A percentile compares a stretch with the other conserved stretches of the same genome.
Evolutionary conservation across 2,329 filamentous ascomycete species (phyloP).

Genomic region (Myriosclerotinia curreyana): DNA sequence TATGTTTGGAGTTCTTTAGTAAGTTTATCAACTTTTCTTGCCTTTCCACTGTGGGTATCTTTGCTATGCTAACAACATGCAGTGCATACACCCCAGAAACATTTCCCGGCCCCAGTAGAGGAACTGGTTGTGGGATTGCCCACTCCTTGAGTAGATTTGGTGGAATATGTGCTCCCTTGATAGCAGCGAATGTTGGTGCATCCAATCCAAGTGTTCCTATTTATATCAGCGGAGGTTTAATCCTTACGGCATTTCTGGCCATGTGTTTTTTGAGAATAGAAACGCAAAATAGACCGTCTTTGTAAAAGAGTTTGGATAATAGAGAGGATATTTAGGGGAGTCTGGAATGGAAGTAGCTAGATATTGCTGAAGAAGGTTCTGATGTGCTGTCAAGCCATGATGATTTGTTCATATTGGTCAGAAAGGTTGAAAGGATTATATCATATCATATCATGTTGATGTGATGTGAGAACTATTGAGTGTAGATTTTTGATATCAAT

Average conservation of each 20-base stretch:
- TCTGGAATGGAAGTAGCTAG: not conserved
- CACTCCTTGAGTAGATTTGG: conserved; percentile 68
- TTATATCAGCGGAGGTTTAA: conserved; percentile 55
- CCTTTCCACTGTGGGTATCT: not conserved
- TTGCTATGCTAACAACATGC: conserved; percentile 5
- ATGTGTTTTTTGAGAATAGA: conserved; percentile 62
- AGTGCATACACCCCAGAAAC: conserved; percentile 71
- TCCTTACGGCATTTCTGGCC: conserved; percentile 56
- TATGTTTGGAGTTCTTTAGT: conserved; percentile 72
- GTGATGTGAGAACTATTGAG: not conserved
- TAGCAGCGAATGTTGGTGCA: conserved; percentile 52
- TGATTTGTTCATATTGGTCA: no score
- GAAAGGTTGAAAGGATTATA: no score
- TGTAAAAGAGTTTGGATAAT: conserved; percentile 41
- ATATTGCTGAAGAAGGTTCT: not conserved
- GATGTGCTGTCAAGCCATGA: no score
- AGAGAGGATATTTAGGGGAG: not conserved
- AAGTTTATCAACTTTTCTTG: not conserved
- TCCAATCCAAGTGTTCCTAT: conserved; percentile 54
- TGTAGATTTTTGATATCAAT: no score
- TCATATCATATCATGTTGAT: not conserved
- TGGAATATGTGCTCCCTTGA: conserved; percentile 65
- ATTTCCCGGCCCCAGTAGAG: conserved; percentile 69
- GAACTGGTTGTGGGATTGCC: conserved; percentile 69
- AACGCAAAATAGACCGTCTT: conserved; percentile 56